A percentile compares a stretch with the other conserved stretches of the same genome.
phyloP scores from a whole-genome alignment of 176 grass and related monocot species.

The Aegilops umbellulata region DNA sequence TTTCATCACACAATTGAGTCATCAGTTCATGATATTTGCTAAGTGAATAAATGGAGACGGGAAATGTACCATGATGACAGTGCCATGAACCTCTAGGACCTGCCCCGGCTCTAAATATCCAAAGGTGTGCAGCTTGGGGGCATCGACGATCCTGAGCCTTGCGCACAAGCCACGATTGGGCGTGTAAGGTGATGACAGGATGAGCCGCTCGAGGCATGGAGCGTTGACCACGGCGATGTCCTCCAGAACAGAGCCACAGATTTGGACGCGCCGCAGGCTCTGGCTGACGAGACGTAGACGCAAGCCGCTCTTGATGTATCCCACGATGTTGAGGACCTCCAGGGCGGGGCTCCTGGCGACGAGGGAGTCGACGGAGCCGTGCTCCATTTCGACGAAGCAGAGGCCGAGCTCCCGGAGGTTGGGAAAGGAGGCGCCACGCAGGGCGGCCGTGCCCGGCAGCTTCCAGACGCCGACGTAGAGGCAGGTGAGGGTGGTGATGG shows the following conservation, averaged over 20 bases:
- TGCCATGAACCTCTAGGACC: neutral
- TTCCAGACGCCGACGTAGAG: too few relatives aligned
- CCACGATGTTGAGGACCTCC: neutral
- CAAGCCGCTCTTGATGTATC: too few relatives aligned
- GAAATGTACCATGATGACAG: neutral
- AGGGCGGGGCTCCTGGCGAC: slow-evolving; percentile 7
- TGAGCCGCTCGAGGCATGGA: slow-evolving; percentile 2
- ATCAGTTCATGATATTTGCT: too few relatives aligned
- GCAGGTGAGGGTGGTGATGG: neutral
- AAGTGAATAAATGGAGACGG: neutral
- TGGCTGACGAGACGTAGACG: neutral
- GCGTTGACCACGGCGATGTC: neutral
- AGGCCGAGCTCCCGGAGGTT: neutral
- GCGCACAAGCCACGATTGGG: neutral
- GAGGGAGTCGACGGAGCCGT: neutral
- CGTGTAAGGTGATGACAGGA: neutral
- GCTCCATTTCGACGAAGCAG: neutral
- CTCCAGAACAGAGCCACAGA: neutral
- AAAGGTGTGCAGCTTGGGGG: neutral
- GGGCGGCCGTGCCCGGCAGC: too few relatives aligned
- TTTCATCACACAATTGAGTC: neutral
- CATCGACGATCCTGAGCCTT: slow-evolving; percentile 11
- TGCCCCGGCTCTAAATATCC: neutral
- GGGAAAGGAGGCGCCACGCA: neutral
- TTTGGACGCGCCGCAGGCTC: neutral